Conservation (phyloP, 352 stramenopile genomes). For the Phytophthora sp. region DNA sequence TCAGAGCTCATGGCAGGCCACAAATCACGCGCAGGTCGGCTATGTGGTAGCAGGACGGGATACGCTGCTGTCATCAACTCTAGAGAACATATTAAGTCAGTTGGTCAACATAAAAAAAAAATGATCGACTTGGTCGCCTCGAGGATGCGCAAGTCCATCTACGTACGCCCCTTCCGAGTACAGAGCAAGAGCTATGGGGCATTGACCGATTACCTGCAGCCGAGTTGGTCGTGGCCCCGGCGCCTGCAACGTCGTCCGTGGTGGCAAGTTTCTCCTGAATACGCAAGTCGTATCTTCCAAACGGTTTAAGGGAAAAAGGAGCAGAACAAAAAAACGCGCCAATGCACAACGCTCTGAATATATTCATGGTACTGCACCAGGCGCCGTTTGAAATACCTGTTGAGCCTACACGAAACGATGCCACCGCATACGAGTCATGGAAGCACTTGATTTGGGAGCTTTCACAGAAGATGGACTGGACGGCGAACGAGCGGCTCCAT, state of each 20-base stretch:
- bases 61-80: not conserved
- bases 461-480: not conserved
- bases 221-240: not conserved
- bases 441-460: not conserved
- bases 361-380: not conserved
- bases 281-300: conserved; percentile 8
- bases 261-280: conserved; percentile 7
- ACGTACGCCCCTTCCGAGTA: not conserved
- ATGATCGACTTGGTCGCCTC: not conserved
- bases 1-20: not conserved
- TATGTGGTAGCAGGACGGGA: not conserved
- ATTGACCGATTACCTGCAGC: not conserved
- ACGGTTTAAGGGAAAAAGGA: conserved; percentile 14
- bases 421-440: not conserved
- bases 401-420: not conserved
- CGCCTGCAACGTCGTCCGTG: not conserved
- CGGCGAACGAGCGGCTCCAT: not conserved
- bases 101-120: not conserved
- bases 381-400: not conserved
- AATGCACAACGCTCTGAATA: not conserved
- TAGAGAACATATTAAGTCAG: not conserved
- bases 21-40: conserved; percentile 6
- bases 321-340: not conserved
- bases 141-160: not conserved
- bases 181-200: not conserved